These are phyloP conservation scores for Phytophthora pisi DNA, from an alignment of 352 stramenopile species.

Conservation along the genomic window DNA sequence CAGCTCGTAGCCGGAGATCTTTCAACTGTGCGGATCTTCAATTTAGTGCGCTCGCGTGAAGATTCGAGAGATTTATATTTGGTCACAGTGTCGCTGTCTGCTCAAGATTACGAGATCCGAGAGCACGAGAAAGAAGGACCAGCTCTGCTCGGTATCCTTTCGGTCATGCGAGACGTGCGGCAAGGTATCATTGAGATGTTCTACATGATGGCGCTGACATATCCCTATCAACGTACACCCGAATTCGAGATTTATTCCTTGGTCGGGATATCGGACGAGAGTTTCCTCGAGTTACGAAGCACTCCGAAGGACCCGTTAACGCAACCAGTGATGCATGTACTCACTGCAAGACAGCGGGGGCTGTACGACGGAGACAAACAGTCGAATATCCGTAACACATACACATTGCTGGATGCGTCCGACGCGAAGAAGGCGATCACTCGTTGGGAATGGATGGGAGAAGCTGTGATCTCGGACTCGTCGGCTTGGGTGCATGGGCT, in stretches of 20 bases:
- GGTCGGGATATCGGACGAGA: constrained; percentile 13
- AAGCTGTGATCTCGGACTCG: background rate
- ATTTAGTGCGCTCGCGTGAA: constrained; percentile 18
- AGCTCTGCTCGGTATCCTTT: constrained; percentile 20
- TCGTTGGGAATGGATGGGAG: constrained; percentile 7
- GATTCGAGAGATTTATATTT: constrained; percentile 15
- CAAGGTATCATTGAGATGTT: constrained; percentile 8
- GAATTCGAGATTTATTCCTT: constrained; percentile 32
- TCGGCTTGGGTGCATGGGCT: background rate
- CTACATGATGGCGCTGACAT: constrained; percentile 28
- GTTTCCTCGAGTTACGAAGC: constrained; percentile 18
- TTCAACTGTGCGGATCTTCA: constrained; percentile 19
- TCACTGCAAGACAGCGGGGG: constrained; percentile 22
- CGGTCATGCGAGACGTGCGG: constrained; percentile 24
- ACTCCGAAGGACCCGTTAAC: background rate
- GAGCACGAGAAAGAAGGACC: constrained; percentile 19
- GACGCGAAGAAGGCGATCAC: constrained; percentile 2
- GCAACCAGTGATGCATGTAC: constrained; percentile 32
- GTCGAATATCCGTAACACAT: constrained; percentile 21
- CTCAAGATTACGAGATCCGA: constrained; percentile 30
- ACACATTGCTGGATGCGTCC: constrained; percentile 7
- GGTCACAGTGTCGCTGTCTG: constrained; percentile 22
- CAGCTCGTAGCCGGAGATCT: constrained; percentile 9
- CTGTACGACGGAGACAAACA: constrained; percentile 35
- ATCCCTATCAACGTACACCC: constrained; percentile 30